A percentile compares a stretch with the other conserved stretches of the same genome.
phyloP scores from a whole-genome alignment of 208 protist genomes.

The Wallacemonas rigidus region DNA sequence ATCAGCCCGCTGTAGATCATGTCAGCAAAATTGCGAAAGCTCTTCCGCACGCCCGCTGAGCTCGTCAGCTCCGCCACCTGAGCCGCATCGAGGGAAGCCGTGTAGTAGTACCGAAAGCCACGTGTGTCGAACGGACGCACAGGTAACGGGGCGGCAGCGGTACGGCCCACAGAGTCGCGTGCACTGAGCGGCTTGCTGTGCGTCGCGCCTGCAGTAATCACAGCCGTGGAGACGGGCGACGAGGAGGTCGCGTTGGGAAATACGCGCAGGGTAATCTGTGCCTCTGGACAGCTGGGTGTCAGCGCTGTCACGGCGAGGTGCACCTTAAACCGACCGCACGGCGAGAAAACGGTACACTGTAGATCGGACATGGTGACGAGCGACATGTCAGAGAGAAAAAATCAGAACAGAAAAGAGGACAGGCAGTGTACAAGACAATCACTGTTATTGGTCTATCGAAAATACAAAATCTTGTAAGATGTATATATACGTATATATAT shows the following conservation, averaged over 20 bases:
- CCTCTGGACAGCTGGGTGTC: too few species aligned
- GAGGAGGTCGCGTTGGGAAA: not conserved
- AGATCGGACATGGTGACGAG: conserved; percentile 12
- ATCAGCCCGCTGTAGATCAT: conserved; percentile 85
- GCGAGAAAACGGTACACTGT: conserved; percentile 75
- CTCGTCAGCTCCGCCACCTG: conserved; percentile 66
- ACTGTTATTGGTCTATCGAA: not conserved
- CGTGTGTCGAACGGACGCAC: not conserved
- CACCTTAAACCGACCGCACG: conserved; percentile 73
- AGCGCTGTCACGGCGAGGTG: conserved; percentile 30
- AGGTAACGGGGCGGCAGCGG: too few species aligned
- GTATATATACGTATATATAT: conserved; percentile 14
- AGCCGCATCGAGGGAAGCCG: conserved; percentile 35
- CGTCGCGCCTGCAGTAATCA: too few species aligned
- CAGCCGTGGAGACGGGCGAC: too few species aligned
- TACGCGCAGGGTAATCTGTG: not conserved
- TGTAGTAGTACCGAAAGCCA: conserved; percentile 13
- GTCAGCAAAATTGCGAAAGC: conserved; percentile 59
- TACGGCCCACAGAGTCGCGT: too few species aligned
- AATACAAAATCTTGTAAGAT: conserved; percentile 7
- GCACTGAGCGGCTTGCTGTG: too few species aligned
- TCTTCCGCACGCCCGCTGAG: conserved; percentile 72
- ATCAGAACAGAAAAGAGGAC: not conserved
- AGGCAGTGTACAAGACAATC: not conserved
- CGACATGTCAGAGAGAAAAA: not conserved